Evolutionary conservation across 2,329 filamentous ascomycete species (phyloP).

Genomic region (Beauveria sp.): DNA sequence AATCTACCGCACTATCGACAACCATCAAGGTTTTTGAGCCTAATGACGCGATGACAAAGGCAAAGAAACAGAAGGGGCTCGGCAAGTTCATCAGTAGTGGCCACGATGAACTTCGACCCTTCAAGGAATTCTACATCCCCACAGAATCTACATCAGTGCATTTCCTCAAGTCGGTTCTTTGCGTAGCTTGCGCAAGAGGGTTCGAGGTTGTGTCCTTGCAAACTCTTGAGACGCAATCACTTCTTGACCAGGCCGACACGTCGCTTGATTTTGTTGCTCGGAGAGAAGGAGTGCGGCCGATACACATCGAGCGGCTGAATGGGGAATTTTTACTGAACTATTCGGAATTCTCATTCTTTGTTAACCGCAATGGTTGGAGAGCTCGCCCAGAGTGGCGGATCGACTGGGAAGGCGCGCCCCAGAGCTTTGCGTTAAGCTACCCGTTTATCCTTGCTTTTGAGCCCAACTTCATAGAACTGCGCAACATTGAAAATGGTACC

Average conservation of each 20-base stretch:
- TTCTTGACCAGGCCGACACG: constrained; percentile 95
- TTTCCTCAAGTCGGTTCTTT: constrained; percentile 93
- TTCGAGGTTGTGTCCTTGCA: constrained; percentile 97
- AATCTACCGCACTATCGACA: constrained; percentile 84
- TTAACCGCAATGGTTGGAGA: constrained; percentile 96
- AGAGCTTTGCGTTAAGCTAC: constrained; percentile 88
- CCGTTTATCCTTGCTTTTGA: constrained; percentile 98
- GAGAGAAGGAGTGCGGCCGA: constrained; percentile 87
- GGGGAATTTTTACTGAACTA: constrained; percentile 98
- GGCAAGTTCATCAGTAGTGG: constrained; percentile 91
- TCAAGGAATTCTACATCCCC: constrained; percentile 98
- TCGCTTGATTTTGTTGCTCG: constrained; percentile 94
- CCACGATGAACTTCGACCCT: constrained; percentile 91
- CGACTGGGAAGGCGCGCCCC: constrained; percentile 91
- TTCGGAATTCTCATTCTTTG: constrained; percentile 97
- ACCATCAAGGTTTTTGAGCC: constrained; percentile 99
- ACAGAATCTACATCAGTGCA: constrained; percentile 98
- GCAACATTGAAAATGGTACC: constrained; percentile 88
- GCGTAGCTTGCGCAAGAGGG: constrained; percentile 88
- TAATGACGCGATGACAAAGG: constrained; percentile 87
- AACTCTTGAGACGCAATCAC: constrained; percentile 93
- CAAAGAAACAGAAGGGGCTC: constrained; percentile 91
- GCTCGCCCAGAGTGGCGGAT: constrained; percentile 95
- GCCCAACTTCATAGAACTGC: constrained; percentile 92
- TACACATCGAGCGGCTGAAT: constrained; percentile 94